Evolutionary conservation across 768 basidiomycete species (phyloP), one percentile per base, ranked within the genome.

Genomic region (Scleroderma citrinum): DNA sequence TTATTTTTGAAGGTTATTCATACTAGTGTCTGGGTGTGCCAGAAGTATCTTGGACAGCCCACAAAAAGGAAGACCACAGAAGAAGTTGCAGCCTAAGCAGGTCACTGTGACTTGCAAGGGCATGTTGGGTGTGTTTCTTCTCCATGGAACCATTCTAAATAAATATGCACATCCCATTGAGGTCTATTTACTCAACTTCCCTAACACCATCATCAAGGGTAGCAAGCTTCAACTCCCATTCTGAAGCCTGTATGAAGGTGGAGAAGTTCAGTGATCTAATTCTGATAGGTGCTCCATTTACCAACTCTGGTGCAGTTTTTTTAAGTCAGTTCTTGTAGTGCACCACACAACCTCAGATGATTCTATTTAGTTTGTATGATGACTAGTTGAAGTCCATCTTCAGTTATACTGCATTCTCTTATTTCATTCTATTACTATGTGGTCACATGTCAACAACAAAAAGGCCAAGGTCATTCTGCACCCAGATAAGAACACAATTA

Each of bases 181-280:
- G 75, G 96, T 98, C 51, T 95, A 98, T 66, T 80, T 98, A 67
- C 83, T 99, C 54, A 96, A 99, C 71, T 99, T 99, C 85, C 96
- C 96, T 44, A 99, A 99, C 70, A 99, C 98, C 57, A 95, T 99
- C 69, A 99, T 99, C 76, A 98, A 98, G 73, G 96, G 96, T 50
- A 93, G 90, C 56, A 96, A 99, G 67, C 75, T 99, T 44, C 96
- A 99, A 61, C 74, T 98, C 49, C 96, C 96, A 0, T 99, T 99
- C 93, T 95, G n/a, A 98, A 71, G 95, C 96, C 14, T 95, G 93
- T 59, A 93, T 99, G 91, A 98, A 98, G 76, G 94, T 98, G 87
- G 96, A 99, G 79, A 97, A 98, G 70, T 98, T 99, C 58, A 96
- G 96, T 72, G 96, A 99, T 66, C 75, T 99, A 53, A 97, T 97